Evolutionary conservation across 768 basidiomycete species (phyloP), one percentile per base, ranked within the genome.

Genomic region (Lactarius deliciosus): DNA sequence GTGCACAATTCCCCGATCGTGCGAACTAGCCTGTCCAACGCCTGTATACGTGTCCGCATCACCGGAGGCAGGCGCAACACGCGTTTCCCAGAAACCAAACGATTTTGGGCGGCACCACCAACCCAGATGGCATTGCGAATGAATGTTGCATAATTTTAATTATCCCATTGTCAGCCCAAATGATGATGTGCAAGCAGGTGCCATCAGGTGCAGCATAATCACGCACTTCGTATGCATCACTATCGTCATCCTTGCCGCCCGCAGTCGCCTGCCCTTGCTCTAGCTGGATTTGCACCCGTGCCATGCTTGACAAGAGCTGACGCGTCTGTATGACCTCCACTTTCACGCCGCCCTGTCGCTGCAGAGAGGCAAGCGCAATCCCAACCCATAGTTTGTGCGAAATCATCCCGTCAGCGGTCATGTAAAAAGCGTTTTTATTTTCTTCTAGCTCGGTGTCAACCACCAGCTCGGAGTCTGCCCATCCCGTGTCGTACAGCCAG

Each of bases 321-420:
- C 36, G 57, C 32, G 40, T 60, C 32, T 55, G 41, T 45, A 50
- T 38, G 28, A 22, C 32, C 18, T 60, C 64, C n/a, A 55, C 36
- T 30, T 20, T 38, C 60, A 34, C 36, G 41, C 41, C 41, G 41
- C 41, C 63, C 66, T 58, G 63, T 25, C 38, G 11, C 4, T 47
- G 40, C 38, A 66, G 54, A 28, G 59, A 36, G n/a, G 60, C 64
- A 20, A 69, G 55, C 50, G 63, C 70, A 36, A 57, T 64, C 47
- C 62, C 64, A 9, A 64, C 47, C 68, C 68, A 71, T 41, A 71
- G 57, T 63, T 61, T 50, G 56, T 61, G 65, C 30, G 70, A 71
- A 38, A 71, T 53, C 25, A 45, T 43, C 45, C 70, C 70, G 13
- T 71, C 70, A 32, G 70, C 68, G n/a, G 62, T 70, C 59, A 71